A percentile compares a stretch with the other conserved stretches of the same genome.
These are phyloP conservation scores for Bipolaris cookei DNA, from an alignment of 2,329 filamentous ascomycete genomes.

Conservation along the genomic window DNA sequence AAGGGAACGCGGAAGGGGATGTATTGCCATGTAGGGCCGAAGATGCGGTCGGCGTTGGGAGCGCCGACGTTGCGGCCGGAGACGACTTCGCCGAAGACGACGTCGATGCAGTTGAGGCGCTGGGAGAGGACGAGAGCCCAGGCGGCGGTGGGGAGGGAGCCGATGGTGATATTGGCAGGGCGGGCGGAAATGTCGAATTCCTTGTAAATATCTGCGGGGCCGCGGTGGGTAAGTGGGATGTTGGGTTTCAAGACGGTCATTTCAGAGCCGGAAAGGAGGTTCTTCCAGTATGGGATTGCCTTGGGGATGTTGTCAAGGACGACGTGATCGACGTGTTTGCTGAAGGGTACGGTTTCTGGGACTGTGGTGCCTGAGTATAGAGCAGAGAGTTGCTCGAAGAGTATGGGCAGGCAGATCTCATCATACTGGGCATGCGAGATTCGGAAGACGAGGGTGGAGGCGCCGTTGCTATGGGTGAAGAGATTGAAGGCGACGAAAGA, in stretches of 20 bases:
- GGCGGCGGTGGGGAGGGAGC: constrained; percentile 70
- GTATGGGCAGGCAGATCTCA: constrained; percentile 68
- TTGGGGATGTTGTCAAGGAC: constrained; percentile 50
- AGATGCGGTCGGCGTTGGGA: constrained; percentile 61
- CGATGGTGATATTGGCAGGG: constrained; percentile 64
- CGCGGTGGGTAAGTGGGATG: constrained; percentile 38
- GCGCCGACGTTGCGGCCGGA: constrained; percentile 68
- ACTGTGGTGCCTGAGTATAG: constrained; percentile 54
- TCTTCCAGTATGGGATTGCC: constrained; percentile 66
- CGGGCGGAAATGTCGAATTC: constrained; percentile 51
- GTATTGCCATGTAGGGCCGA: constrained; percentile 72
- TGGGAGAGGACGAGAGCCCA: constrained; percentile 69
- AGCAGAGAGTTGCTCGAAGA: constrained; percentile 65
- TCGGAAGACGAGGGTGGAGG: constrained; percentile 62
- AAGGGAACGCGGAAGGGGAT: constrained; percentile 68
- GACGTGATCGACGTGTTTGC: constrained; percentile 54
- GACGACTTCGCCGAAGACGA: constrained; percentile 71
- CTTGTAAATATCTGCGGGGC: constrained; percentile 39
- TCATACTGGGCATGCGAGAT: constrained; percentile 75
- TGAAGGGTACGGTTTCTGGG: constrained; percentile 51
- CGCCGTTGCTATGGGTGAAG: constrained; percentile 64
- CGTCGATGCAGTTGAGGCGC: constrained; percentile 59
- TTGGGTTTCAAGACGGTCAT: constrained; percentile 52
- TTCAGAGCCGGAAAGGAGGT: constrained; percentile 62
- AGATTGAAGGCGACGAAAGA: constrained; percentile 49